A percentile compares a stretch with the other conserved stretches of the same genome.
Evolutionary conservation across 2,329 filamentous ascomycete species (phyloP).

Genomic region (Neofusicoccum cordaticola): DNA sequence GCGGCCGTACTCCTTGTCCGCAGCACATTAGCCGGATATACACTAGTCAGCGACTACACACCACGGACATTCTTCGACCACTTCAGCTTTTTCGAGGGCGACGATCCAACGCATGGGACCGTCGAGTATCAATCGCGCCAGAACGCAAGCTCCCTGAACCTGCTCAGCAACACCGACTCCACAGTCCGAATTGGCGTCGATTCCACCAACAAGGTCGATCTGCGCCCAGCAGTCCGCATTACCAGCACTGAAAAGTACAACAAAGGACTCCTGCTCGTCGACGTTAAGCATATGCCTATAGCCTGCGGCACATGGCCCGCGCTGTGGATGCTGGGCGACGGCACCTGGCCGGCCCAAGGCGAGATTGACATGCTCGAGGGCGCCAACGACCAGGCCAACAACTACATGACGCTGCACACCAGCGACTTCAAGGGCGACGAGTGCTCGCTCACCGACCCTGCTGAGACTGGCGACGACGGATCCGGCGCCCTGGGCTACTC

Average conservation of each 20-base stretch:
- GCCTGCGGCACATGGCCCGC: conserved; percentile 35
- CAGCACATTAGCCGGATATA: conserved; percentile 25
- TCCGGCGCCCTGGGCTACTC: background rate
- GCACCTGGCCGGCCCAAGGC: conserved; percentile 30
- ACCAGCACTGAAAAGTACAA: conserved; percentile 32
- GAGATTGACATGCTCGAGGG: conserved; percentile 39
- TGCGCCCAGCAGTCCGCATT: conserved; percentile 29
- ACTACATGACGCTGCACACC: conserved; percentile 35
- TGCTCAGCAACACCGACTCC: conserved; percentile 26
- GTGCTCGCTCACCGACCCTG: conserved; percentile 16
- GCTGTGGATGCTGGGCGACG: conserved; percentile 31
- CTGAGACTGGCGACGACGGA: background rate
- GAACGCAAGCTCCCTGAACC: background rate
- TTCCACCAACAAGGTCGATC: conserved; percentile 24
- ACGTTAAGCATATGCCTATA: conserved; percentile 34
- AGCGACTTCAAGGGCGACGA: conserved; percentile 21
- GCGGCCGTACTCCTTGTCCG: background rate
- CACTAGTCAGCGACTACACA: conserved; percentile 38
- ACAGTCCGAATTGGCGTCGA: conserved; percentile 43
- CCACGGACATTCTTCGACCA: conserved; percentile 44
- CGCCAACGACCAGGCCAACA: conserved; percentile 29
- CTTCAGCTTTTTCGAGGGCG: conserved; percentile 41
- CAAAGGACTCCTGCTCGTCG: conserved; percentile 31
- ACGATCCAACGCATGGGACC: conserved; percentile 46
- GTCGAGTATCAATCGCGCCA: conserved; percentile 35